These are phyloP conservation scores for Kwoniella europaea DNA, from an alignment of 768 basidiomycete genomes.

Conservation along the genomic window DNA sequence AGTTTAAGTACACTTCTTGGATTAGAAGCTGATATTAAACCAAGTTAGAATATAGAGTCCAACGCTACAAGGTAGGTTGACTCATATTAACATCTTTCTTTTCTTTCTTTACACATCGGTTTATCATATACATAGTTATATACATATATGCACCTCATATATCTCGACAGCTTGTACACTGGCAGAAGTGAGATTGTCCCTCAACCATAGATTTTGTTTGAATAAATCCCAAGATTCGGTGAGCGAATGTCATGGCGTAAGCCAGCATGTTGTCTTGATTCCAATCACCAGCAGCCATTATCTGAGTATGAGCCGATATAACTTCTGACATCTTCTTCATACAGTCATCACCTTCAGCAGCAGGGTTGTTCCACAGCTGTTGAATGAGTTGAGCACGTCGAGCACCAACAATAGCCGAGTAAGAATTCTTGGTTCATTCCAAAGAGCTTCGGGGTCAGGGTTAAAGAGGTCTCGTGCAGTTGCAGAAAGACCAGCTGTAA, in stretches of 20 bases:
- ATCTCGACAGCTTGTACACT: conserved; percentile 2
- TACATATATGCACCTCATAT: too few species aligned
- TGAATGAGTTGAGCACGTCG: conserved; percentile 26
- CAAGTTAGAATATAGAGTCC: too few species aligned
- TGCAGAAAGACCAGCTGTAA: neutral
- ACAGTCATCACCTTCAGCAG: conserved; percentile 25
- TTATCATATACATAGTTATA: too few species aligned
- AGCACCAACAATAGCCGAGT: conserved; percentile 23
- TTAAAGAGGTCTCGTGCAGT: neutral
- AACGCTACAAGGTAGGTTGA: too few species aligned
- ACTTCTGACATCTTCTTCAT: conserved; percentile 12
- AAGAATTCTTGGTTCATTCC: conserved; percentile 1
- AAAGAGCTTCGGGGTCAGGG: conserved; percentile 3
- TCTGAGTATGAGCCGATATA: conserved; percentile 28
- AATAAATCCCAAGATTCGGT: conserved; percentile 21
- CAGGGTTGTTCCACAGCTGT: conserved; percentile 16
- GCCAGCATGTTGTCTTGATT: conserved; percentile 24
- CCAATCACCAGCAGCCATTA: conserved; percentile 13
- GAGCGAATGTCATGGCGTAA: conserved; percentile 30
- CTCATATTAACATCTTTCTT: too few species aligned
- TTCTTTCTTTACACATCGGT: too few species aligned
- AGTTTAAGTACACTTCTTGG: too few species aligned
- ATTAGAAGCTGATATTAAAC: too few species aligned
- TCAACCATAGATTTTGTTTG: conserved; percentile 28
- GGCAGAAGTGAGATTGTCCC: conserved; percentile 10